These are phyloP conservation scores for Luvunga scandens DNA, from an alignment of 345 rosid species.

Conservation along the genomic window DNA sequence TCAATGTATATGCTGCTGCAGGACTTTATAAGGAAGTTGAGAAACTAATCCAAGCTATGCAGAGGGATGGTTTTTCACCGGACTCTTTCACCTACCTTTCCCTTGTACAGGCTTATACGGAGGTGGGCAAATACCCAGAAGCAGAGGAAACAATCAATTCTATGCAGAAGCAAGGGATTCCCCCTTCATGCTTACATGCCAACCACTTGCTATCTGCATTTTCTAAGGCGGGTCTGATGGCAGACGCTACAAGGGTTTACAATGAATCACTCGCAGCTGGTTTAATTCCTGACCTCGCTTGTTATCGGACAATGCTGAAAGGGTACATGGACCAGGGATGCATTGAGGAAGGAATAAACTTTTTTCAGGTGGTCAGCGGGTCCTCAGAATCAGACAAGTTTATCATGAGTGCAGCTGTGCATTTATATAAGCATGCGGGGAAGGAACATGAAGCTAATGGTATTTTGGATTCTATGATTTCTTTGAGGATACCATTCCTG, in stretches of 20 bases:
- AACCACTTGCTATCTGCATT: conserved; percentile 49
- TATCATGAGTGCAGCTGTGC: conserved; percentile 53
- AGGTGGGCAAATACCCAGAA: conserved; percentile 45
- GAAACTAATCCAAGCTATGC: conserved; percentile 58
- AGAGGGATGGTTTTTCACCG: conserved; percentile 43
- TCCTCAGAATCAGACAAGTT: conserved; percentile 43
- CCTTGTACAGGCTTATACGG: conserved; percentile 53
- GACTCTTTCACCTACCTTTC: conserved; percentile 54
- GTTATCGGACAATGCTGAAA: conserved; percentile 52
- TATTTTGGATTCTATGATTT: conserved; percentile 32
- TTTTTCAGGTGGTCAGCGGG: conserved; percentile 49
- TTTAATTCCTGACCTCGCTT: conserved; percentile 48
- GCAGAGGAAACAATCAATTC: conserved; percentile 55
- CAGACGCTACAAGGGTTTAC: conserved; percentile 60
- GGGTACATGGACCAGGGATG: conserved; percentile 57
- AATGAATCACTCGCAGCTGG: conserved; percentile 34
- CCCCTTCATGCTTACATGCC: conserved; percentile 52
- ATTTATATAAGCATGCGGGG: conserved; percentile 51
- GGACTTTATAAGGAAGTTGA: conserved; percentile 50
- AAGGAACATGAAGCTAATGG: conserved; percentile 37
- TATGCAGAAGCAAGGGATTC: conserved; percentile 52
- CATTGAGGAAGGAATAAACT: conserved; percentile 49
- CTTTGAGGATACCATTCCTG: conserved; percentile 28
- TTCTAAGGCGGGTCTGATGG: conserved; percentile 52
- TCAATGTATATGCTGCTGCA: conserved; percentile 41